Base-by-base conservation (phyloP, 768 basidiomycete species). In the Phylloporus arenicola region DNA sequence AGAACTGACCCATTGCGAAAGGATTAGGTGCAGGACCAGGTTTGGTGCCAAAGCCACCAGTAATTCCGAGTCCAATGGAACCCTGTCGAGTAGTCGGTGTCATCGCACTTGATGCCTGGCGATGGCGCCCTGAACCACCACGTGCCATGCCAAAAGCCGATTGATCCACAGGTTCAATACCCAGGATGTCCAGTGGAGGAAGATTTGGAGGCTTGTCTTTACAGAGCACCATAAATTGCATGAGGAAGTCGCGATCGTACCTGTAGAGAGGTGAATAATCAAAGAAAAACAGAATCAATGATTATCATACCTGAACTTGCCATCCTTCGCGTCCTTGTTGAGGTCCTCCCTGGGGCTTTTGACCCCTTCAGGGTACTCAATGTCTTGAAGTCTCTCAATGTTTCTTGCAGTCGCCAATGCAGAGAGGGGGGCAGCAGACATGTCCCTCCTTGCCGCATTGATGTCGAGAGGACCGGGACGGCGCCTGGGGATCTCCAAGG, bases 171-270 rank as follows among this genome's bases (percentile, higher is more conserved):
- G 89, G 86, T 62, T 93, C 92, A 46, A 97, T 81, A 48, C 95
- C 95, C 60, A 98, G 86, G 10, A 86, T 85, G 57, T 92, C 92
- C 48, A 97, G 79, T 53, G 91, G 82, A 35, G 92, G 92, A 24
- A 97, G 83, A 48, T 80, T 77, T 47, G 90, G 92, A 3, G 96
- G 95, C 69, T 93, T 94, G 72, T 97, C 95, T 68, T 83, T 89
- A 77, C 96, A 99, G 53, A 95, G 71, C 20, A 73, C 70, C 89
- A 96, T 93, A 74, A 99, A 99, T 65, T 99, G 95, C 52, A 99
- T 71, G 22, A 99, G 79, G 82, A 99, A 99, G 17, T 94, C 92
- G 31, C 94, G 92, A 67, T 97, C 92, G 66, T 99, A 99, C 62
- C 95, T 92, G 20, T 22, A 49, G 20, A n/a, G 47, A 45, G 17